These are phyloP conservation scores for Pyropia yezoensis DNA, from an alignment of 23 red algal genomes.

Conservation along the genomic window DNA sequence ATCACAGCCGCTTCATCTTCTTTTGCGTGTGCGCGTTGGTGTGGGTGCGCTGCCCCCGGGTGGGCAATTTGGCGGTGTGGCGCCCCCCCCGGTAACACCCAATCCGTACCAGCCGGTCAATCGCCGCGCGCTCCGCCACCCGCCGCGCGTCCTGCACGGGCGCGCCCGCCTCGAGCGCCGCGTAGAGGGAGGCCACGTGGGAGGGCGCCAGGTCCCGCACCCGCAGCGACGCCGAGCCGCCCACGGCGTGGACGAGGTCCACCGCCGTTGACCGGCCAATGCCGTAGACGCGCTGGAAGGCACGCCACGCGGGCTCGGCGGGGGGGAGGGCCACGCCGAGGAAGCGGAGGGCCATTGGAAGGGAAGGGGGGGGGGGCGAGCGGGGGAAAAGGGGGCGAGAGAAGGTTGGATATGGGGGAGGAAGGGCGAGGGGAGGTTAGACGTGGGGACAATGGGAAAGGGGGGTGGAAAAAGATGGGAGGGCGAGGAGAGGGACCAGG, in stretches of 20 bases:
- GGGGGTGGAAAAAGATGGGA: too few relatives aligned
- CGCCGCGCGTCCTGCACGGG: slow-evolving; percentile 22
- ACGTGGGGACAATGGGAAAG: too few relatives aligned
- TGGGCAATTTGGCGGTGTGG: slow-evolving; percentile 38
- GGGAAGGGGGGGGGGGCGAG: background rate
- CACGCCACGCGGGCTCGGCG: slow-evolving; percentile 30
- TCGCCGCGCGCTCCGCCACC: slow-evolving; percentile 2
- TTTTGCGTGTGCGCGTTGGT: slow-evolving; percentile 56
- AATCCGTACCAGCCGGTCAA: slow-evolving; percentile 48
- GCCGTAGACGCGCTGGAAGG: slow-evolving; percentile 41
- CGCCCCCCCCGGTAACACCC: slow-evolving; percentile 36
- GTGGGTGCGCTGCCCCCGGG: slow-evolving; percentile 47
- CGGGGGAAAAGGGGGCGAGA: background rate
- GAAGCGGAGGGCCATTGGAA: slow-evolving; percentile 3
- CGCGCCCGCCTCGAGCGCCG: slow-evolving; percentile 18
- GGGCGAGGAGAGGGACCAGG: too few relatives aligned
- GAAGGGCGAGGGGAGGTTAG: too few relatives aligned
- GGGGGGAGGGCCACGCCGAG: slow-evolving; percentile 14
- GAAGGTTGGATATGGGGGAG: background rate
- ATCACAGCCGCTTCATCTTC: slow-evolving; percentile 11
- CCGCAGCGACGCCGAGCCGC: slow-evolving; percentile 21
- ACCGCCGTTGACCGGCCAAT: slow-evolving; percentile 29
- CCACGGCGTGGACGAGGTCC: slow-evolving; percentile 36
- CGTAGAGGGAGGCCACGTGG: slow-evolving; percentile 44
- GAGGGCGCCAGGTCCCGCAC: slow-evolving; percentile 26